These are phyloP conservation scores for Piper betle DNA, from an alignment of 164 flowering plant genomes.

Conservation along the genomic window DNA sequence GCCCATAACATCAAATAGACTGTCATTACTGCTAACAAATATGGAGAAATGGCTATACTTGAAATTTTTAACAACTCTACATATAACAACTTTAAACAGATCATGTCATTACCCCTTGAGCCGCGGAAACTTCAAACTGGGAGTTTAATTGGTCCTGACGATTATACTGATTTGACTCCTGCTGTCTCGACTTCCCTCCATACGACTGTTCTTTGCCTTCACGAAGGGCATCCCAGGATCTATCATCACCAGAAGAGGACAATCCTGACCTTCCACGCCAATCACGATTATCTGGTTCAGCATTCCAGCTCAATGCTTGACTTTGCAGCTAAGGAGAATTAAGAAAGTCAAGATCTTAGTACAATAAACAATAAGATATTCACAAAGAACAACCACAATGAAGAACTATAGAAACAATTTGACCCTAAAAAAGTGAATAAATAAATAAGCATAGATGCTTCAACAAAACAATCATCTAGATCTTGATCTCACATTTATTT, in stretches of 20 bases:
- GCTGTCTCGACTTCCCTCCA: conserved; percentile 28
- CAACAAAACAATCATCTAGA: background rate
- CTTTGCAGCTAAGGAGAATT: conserved; percentile 17
- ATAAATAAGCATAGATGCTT: too few species aligned
- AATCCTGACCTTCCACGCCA: conserved; percentile 77
- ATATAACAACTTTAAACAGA: background rate
- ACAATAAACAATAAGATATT: background rate
- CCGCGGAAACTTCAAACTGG: conserved; percentile 49
- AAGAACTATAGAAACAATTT: background rate
- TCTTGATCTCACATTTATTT: conserved; percentile 38
- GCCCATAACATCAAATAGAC: too few species aligned
- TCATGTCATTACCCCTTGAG: conserved; percentile 40
- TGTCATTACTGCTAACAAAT: too few species aligned
- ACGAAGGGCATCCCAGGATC: conserved; percentile 53
- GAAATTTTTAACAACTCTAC: background rate
- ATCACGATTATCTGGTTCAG: conserved; percentile 84
- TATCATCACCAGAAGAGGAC: conserved; percentile 45
- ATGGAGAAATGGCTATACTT: background rate
- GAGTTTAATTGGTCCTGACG: conserved; percentile 50
- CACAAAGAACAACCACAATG: background rate
- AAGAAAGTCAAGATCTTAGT: background rate
- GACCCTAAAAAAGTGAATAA: background rate
- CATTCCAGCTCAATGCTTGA: conserved; percentile 50
- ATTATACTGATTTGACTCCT: conserved; percentile 38
- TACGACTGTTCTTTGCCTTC: conserved; percentile 33